A percentile compares a stretch with the other conserved stretches of the same genome.
phyloP scores from a whole-genome alignment of 345 rosid species.

The Gossypium anomalum region DNA sequence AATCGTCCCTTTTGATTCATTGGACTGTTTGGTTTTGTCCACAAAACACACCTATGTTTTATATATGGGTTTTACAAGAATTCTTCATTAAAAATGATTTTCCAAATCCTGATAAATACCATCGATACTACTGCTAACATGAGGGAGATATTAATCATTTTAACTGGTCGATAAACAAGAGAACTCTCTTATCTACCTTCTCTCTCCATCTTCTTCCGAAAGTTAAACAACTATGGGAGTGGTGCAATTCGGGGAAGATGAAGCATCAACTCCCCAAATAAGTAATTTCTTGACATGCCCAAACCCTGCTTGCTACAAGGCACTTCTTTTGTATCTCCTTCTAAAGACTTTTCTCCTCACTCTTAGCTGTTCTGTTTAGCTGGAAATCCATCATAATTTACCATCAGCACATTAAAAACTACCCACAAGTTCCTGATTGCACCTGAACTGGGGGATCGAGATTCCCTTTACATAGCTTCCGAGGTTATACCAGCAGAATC shows the following conservation, averaged over 20 bases:
- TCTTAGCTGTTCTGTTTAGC: conserved; percentile 14
- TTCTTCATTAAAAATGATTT: conserved; percentile 7
- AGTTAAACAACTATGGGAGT: conserved; percentile 46
- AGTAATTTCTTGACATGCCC: conserved; percentile 45
- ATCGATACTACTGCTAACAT: background rate
- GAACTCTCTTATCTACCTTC: conserved; percentile 34
- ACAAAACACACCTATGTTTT: background rate
- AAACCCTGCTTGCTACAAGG: conserved; percentile 45
- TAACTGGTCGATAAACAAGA: conserved; percentile 11
- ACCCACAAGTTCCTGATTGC: background rate
- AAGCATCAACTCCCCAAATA: conserved; percentile 20
- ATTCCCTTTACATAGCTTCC: conserved; percentile 57
- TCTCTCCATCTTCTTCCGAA: conserved; percentile 56
- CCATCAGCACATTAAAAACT: background rate
- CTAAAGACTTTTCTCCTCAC: conserved; percentile 31
- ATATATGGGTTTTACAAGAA: conserved; percentile 1
- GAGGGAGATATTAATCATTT: conserved; percentile 8
- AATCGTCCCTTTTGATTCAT: no score
- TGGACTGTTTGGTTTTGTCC: no score
- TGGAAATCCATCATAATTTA: conserved; percentile 23
- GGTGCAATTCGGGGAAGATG: background rate
- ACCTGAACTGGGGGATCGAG: conserved; percentile 93
- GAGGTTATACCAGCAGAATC: conserved; percentile 43
- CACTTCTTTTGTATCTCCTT: conserved; percentile 40
- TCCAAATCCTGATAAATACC: conserved; percentile 8